phyloP scores from a whole-genome alignment of 345 rosid species.

The Heritiera littoralis region DNA sequence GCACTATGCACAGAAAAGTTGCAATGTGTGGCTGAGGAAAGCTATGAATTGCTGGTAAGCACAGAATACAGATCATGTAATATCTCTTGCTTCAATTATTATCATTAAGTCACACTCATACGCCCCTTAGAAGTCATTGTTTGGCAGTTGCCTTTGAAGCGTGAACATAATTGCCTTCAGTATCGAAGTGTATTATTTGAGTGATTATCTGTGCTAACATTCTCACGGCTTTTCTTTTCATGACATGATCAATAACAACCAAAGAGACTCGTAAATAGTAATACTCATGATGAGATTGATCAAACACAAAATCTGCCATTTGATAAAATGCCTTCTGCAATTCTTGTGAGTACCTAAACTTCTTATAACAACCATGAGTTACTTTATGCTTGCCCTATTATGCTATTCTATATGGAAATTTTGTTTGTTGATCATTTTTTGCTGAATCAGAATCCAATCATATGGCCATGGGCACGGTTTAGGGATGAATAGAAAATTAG shows the following conservation, averaged over 20 bases:
- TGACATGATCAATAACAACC: not conserved
- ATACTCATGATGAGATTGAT: not conserved
- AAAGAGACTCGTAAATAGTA: not conserved
- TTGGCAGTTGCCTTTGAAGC: not conserved
- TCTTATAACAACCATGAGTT: not conserved
- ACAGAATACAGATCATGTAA: not conserved
- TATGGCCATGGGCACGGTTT: not conserved
- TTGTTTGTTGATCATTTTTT: not conserved
- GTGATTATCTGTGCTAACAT: not conserved
- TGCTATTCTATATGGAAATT: not conserved
- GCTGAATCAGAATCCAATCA: not conserved
- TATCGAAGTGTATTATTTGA: not conserved
- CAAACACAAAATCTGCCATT: not conserved
- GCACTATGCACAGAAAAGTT: conserved; percentile 6
- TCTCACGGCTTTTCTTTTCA: not conserved
- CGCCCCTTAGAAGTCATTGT: not conserved
- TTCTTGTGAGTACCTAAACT: not conserved
- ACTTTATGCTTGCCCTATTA: not conserved
- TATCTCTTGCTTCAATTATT: not conserved
- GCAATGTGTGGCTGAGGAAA: not conserved
- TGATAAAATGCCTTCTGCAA: not conserved
- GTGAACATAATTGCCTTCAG: not conserved
- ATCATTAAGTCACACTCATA: not conserved
- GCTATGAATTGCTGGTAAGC: not conserved
- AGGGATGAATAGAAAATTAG: not conserved